These are phyloP conservation scores for Pythium vanterpoolii DNA, from an alignment of 352 stramenopile species.

Conservation along the genomic window DNA sequence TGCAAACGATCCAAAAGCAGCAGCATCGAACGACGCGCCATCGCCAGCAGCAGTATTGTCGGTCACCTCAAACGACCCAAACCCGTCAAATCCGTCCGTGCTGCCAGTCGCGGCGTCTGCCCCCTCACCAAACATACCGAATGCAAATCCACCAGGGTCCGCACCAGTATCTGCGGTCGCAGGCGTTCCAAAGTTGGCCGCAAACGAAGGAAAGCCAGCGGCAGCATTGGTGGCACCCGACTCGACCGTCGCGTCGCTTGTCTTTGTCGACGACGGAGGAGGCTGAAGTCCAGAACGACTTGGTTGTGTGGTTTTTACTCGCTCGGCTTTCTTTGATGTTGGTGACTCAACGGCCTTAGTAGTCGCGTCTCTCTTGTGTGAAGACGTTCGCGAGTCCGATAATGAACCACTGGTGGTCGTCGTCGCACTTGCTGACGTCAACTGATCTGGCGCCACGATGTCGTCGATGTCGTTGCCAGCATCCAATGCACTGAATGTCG, in stretches of 20 bases:
- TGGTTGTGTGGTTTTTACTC: not conserved
- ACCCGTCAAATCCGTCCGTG: constrained; percentile 9
- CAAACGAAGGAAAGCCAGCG: constrained; percentile 5
- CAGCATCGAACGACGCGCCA: constrained; percentile 11
- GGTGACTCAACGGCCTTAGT: not conserved
- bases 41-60: not conserved
- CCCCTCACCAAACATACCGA: constrained; percentile 12
- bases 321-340: constrained; percentile 7
- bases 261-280: not conserved
- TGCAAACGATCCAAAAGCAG: constrained; percentile 5
- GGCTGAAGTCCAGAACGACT: not conserved
- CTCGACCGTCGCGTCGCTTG: not conserved
- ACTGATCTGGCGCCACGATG: constrained; percentile 14
- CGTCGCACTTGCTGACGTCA: not conserved
- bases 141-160: constrained; percentile 8
- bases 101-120: not conserved
- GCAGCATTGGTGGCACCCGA: too few relatives aligned
- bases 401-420: not conserved
- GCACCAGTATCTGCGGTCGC: not conserved
- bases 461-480: constrained; percentile 29
- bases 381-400: constrained; percentile 4
- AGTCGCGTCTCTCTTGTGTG: not conserved
- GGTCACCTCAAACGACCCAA: constrained; percentile 7
- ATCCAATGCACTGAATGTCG: constrained; percentile 28
- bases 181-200: not conserved